phyloP scores from a whole-genome alignment of 257 asterid species.

The Nicotiana tabacum region DNA sequence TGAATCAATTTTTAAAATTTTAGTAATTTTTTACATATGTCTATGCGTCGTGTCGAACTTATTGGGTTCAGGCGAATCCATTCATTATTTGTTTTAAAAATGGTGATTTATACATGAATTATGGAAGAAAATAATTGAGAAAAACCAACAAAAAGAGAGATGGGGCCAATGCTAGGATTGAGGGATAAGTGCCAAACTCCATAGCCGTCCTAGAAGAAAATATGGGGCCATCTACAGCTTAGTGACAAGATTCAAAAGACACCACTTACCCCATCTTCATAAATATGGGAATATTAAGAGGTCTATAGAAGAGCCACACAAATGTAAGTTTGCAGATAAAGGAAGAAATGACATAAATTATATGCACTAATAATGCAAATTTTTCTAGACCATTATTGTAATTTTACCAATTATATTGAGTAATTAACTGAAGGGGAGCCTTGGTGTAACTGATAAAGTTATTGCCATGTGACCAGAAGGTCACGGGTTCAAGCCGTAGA shows the following conservation, averaged over 20 bases:
- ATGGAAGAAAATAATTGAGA: background rate
- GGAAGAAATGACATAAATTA: background rate
- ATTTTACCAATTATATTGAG: background rate
- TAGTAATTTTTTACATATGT: background rate
- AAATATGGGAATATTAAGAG: background rate
- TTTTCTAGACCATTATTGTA: too few relatives aligned
- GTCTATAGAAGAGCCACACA: background rate
- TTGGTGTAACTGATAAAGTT: too few relatives aligned
- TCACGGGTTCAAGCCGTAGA: too few relatives aligned
- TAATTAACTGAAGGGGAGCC: background rate
- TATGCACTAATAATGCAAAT: background rate
- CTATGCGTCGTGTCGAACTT: background rate
- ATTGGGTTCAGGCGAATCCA: background rate
- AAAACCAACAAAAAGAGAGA: background rate
- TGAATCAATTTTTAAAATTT: background rate
- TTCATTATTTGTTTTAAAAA: background rate
- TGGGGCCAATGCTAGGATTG: background rate
- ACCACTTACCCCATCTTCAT: conserved; percentile 5
- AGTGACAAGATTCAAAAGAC: background rate
- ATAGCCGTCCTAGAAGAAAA: background rate
- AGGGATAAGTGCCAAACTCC: background rate
- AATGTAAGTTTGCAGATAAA: background rate
- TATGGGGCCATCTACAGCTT: background rate
- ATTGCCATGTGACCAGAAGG: too few relatives aligned
- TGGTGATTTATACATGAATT: background rate